phyloP scores from a whole-genome alignment of 371 early-diverging fungal genomes.

The Zopfochytrium polystomum region DNA sequence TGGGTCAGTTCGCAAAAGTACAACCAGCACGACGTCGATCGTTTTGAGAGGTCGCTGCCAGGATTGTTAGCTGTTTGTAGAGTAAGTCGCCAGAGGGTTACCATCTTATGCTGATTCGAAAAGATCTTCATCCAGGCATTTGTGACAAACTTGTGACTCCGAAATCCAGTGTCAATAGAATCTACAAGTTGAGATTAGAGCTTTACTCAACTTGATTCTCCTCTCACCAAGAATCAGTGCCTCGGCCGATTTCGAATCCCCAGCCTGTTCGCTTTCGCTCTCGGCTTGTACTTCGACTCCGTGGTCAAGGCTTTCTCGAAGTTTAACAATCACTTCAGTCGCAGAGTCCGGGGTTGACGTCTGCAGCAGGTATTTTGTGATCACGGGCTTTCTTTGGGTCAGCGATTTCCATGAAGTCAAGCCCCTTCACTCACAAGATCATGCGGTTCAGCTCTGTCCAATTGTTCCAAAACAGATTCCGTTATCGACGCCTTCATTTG shows the following conservation, averaged over 20 bases:
- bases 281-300: constrained; percentile 10
- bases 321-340: neutral
- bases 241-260: constrained; percentile 2
- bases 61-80: too few species aligned
- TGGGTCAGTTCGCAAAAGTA: constrained; percentile 9
- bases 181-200: constrained; percentile 2
- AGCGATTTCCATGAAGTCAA: neutral
- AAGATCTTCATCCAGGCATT: constrained; percentile 21
- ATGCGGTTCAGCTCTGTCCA: constrained; percentile 9
- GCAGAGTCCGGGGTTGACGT: constrained; percentile 7
- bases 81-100: neutral
- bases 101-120: neutral
- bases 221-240: constrained; percentile 16
- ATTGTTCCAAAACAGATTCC: constrained; percentile 7
- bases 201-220: neutral
- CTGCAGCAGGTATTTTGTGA: constrained; percentile 16
- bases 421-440: neutral
- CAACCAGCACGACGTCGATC: constrained; percentile 19
- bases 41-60: constrained; percentile 4
- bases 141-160: constrained; percentile 15
- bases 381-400: constrained; percentile 7
- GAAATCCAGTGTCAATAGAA: constrained; percentile 13
- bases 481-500: constrained; percentile 13
- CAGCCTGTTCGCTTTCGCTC: neutral
- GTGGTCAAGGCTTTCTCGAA: constrained; percentile 11